phyloP scores from a whole-genome alignment of 2,329 filamentous ascomycete genomes.

The Torrubiella hemipterigena region DNA sequence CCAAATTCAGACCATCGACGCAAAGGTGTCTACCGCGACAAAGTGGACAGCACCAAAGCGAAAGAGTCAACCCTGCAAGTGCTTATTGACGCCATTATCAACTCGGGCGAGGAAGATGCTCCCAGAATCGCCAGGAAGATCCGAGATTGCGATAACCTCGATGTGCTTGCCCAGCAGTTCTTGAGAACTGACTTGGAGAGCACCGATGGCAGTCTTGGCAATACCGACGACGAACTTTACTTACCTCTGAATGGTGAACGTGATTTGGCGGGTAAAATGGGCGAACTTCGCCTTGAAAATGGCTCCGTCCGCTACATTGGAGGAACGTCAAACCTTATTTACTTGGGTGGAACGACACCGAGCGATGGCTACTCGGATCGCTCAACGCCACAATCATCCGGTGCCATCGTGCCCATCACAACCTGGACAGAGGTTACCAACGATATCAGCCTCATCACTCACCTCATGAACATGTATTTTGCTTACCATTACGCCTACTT shows the following conservation, averaged over 20 bases:
- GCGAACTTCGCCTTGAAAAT: slow-evolving; percentile 75
- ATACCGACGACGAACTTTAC: slow-evolving; percentile 27
- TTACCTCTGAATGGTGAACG: slow-evolving; percentile 49
- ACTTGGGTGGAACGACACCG: slow-evolving; percentile 47
- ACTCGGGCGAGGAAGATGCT: slow-evolving; percentile 80
- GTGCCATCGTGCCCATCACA: slow-evolving; percentile 56
- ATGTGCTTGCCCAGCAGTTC: slow-evolving; percentile 41
- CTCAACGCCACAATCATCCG: slow-evolving; percentile 31
- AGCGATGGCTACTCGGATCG: slow-evolving; percentile 25
- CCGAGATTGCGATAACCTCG: slow-evolving; percentile 65
- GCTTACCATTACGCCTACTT: slow-evolving; percentile 97
- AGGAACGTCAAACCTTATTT: slow-evolving; percentile 87
- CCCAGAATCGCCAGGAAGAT: slow-evolving; percentile 73
- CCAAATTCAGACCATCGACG: slow-evolving; percentile 91
- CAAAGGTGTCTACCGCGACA: slow-evolving; percentile 94
- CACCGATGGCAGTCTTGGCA: slow-evolving; percentile 15
- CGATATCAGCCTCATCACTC: slow-evolving; percentile 66
- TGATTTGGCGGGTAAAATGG: slow-evolving; percentile 86
- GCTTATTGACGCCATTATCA: slow-evolving; percentile 85
- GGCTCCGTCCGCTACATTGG: slow-evolving; percentile 85
- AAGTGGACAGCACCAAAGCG: slow-evolving; percentile 78
- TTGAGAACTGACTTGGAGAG: slow-evolving; percentile 17
- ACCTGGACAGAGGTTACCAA: slow-evolving; percentile 83
- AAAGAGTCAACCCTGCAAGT: slow-evolving; percentile 80
- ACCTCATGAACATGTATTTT: slow-evolving; percentile 96